phyloP scores from a whole-genome alignment of 371 early-diverging fungal genomes.

The Furculomyces boomerangus region DNA sequence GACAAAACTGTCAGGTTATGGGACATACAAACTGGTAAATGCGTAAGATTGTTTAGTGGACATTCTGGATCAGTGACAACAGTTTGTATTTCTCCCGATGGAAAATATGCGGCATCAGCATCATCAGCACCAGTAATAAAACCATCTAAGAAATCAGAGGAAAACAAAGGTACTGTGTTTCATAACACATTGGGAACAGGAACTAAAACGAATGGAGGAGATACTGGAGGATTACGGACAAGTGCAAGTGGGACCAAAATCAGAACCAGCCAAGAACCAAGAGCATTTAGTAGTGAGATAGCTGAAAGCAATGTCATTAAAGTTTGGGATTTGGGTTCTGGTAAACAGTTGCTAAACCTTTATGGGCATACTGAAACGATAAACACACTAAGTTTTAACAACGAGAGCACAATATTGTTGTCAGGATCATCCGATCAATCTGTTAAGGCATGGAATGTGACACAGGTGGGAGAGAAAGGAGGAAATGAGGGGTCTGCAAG shows the following conservation, averaged over 20 bases:
- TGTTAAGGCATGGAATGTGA: slow-evolving; percentile 90
- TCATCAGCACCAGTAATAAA: background rate
- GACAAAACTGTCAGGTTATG: slow-evolving; percentile 93
- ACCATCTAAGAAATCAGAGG: background rate
- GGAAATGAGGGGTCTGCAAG: slow-evolving; percentile 2
- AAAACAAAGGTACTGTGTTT: no score
- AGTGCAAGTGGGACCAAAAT: background rate
- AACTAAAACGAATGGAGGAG: no score
- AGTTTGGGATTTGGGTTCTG: slow-evolving; percentile 96
- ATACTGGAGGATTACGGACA: no score
- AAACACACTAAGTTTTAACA: slow-evolving; percentile 73
- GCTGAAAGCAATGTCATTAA: slow-evolving; percentile 72
- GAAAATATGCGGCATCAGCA: slow-evolving; percentile 81
- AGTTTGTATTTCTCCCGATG: slow-evolving; percentile 90
- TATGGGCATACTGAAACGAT: slow-evolving; percentile 76
- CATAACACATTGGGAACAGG: no score
- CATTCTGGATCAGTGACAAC: slow-evolving; percentile 75
- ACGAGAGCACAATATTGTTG: slow-evolving; percentile 67
- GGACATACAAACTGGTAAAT: slow-evolving; percentile 84
- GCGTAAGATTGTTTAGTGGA: slow-evolving; percentile 87
- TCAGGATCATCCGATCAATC: slow-evolving; percentile 85
- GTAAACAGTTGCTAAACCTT: slow-evolving; percentile 58
- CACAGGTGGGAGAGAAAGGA: slow-evolving; percentile 9
- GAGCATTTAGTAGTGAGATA: slow-evolving; percentile 7
- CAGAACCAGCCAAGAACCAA: background rate